These are phyloP conservation scores for Pyricularia sp. DNA, from an alignment of 2,329 filamentous ascomycete species.

Conservation along the genomic window DNA sequence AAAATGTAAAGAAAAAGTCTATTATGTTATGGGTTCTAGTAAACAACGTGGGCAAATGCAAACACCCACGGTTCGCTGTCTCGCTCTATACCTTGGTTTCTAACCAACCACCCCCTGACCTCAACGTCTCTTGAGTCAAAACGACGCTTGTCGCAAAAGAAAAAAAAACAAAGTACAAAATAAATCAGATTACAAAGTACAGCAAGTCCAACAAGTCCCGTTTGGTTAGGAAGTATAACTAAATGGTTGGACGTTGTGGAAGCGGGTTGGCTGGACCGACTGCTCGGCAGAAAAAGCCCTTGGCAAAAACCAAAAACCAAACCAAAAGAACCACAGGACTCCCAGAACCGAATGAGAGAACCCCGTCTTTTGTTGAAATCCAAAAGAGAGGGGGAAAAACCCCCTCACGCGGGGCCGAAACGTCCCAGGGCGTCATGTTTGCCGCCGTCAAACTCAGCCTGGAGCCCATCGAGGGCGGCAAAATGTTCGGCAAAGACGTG, in stretches of 20 bases:
- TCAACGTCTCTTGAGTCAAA: too few relatives aligned
- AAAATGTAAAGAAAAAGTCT: neutral
- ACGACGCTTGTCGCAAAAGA: too few relatives aligned
- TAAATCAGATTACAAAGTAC: too few relatives aligned
- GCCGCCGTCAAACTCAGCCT: conserved; percentile 43
- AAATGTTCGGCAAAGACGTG: conserved; percentile 47
- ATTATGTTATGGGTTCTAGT: neutral
- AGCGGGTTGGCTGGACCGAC: too few relatives aligned
- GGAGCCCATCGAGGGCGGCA: conserved; percentile 44
- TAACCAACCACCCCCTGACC: neutral
- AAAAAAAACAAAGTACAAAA: too few relatives aligned
- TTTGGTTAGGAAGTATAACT: too few relatives aligned
- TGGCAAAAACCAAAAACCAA: too few relatives aligned
- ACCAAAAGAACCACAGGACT: neutral
- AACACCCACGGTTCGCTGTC: neutral
- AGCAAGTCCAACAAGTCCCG: too few relatives aligned
- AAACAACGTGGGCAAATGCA: neutral
- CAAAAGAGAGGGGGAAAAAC: neutral
- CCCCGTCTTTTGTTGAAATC: neutral
- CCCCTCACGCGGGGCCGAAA: conserved; percentile 21
- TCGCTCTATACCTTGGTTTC: neutral
- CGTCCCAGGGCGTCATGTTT: conserved; percentile 39
- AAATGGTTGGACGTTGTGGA: too few relatives aligned
- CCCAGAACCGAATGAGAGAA: neutral
- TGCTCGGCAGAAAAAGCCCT: too few relatives aligned